These are phyloP conservation scores for Fomitopsis pinicola DNA, from an alignment of 1,284 basidiomycete species.

Conservation along the genomic window DNA sequence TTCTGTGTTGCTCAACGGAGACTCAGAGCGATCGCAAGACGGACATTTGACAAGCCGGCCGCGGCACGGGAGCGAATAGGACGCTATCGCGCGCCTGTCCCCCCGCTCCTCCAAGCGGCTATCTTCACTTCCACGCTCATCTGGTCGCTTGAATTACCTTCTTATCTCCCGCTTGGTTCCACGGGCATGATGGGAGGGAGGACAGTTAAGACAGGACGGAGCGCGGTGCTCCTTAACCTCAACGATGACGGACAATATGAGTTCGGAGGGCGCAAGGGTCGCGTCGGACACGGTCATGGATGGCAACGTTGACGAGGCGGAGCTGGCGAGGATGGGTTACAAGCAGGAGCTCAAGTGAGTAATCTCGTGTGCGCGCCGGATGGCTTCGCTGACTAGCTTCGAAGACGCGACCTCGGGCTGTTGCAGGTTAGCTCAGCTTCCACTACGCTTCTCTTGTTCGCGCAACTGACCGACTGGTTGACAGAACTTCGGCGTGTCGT, in stretches of 20 bases:
- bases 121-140: not conserved
- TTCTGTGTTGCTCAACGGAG: no score
- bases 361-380: not conserved
- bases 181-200: not conserved
- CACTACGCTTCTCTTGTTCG: not conserved
- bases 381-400: not conserved
- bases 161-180: slow-evolving; percentile 1
- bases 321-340: slow-evolving; percentile 70
- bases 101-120: not conserved
- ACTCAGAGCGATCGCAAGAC: no score
- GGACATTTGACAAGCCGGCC: not conserved
- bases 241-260: slow-evolving; percentile 5
- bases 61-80: not conserved
- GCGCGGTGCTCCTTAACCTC: not conserved
- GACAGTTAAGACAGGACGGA: not conserved
- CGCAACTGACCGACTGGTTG: not conserved
- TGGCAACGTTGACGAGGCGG: slow-evolving; percentile 46
- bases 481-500: slow-evolving; percentile 73
- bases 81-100: not conserved
- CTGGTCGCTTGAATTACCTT: not conserved
- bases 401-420: slow-evolving; percentile 51
- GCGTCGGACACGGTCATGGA: slow-evolving; percentile 3
- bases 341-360: slow-evolving; percentile 68
- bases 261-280: slow-evolving; percentile 1
- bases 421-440: slow-evolving; percentile 43